phyloP scores from a whole-genome alignment of 306 rosid genomes.

The Fagus sylvatica region DNA sequence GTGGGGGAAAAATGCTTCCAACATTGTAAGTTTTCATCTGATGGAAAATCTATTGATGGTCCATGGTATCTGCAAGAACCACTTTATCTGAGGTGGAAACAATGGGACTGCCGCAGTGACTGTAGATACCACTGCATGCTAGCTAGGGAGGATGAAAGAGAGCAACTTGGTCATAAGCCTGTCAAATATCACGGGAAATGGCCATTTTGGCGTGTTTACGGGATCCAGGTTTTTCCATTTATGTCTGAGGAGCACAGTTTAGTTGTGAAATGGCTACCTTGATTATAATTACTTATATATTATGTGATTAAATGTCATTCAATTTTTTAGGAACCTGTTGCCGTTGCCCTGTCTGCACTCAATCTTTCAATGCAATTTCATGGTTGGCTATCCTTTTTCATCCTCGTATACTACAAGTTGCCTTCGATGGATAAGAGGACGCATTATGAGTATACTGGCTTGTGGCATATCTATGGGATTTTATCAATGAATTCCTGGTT shows the following conservation, averaged over 20 bases:
- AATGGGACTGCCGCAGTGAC: slow-evolving; percentile 93
- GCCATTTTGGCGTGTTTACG: slow-evolving; percentile 87
- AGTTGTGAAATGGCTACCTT: slow-evolving; percentile 7
- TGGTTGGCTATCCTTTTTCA: slow-evolving; percentile 97
- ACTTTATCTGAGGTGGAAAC: slow-evolving; percentile 88
- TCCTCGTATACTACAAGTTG: slow-evolving; percentile 87
- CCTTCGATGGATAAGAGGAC: slow-evolving; percentile 68
- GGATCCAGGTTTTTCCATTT: slow-evolving; percentile 72
- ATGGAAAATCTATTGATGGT: slow-evolving; percentile 94
- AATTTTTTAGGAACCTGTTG: slow-evolving; percentile 80
- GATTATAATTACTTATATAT: slow-evolving; percentile 20
- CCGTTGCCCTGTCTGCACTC: slow-evolving; percentile 85
- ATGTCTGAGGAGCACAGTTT: slow-evolving; percentile 19
- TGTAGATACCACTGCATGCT: slow-evolving; percentile 92
- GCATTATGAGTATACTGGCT: slow-evolving; percentile 77
- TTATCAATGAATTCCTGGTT: slow-evolving; percentile 88
- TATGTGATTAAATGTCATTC: slow-evolving; percentile 17
- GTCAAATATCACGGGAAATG: slow-evolving; percentile 93
- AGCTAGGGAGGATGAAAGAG: slow-evolving; percentile 84
- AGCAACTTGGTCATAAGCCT: slow-evolving; percentile 66
- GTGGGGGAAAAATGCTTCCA: slow-evolving; percentile 86
- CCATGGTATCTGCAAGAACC: slow-evolving; percentile 99
- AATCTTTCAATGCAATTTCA: slow-evolving; percentile 97
- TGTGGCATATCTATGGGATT: slow-evolving; percentile 91
- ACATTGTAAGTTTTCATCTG: slow-evolving; percentile 95